These are phyloP conservation scores for Jaltomata sinuosa DNA, from an alignment of 257 asterid genomes.

Conservation along the genomic window DNA sequence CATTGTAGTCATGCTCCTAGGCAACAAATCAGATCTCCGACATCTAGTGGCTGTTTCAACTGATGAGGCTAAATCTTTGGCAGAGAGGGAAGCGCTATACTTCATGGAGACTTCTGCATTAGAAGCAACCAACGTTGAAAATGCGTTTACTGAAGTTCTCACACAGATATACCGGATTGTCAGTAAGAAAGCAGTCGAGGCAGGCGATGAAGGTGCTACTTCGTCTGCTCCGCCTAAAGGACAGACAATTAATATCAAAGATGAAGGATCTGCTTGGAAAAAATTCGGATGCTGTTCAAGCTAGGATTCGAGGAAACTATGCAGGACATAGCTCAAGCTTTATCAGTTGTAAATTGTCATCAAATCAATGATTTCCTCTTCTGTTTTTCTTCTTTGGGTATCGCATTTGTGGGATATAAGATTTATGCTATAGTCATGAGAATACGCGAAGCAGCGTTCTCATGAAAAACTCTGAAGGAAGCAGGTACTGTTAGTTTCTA, in stretches of 20 bases:
- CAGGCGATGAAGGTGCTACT: slow-evolving; percentile 22
- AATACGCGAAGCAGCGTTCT: slow-evolving; percentile 1
- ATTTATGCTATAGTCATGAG: neutral
- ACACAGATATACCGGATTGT: slow-evolving; percentile 13
- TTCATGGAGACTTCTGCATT: slow-evolving; percentile 35
- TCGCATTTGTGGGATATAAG: neutral
- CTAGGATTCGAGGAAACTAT: neutral
- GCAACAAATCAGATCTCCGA: slow-evolving; percentile 33
- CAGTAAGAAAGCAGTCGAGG: slow-evolving; percentile 24
- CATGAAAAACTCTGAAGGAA: neutral
- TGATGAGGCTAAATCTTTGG: slow-evolving; percentile 20
- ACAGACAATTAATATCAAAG: slow-evolving; percentile 21
- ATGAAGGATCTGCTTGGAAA: slow-evolving; percentile 23
- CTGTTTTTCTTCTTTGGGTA: neutral
- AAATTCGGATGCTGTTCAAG: slow-evolving; percentile 25
- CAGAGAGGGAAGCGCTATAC: slow-evolving; percentile 25
- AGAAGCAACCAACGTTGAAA: slow-evolving; percentile 28
- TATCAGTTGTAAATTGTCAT: slow-evolving; percentile 6
- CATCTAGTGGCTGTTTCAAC: slow-evolving; percentile 29
- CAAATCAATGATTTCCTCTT: neutral
- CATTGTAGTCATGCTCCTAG: slow-evolving; percentile 27
- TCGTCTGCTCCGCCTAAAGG: slow-evolving; percentile 21
- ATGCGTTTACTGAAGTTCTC: slow-evolving; percentile 28
- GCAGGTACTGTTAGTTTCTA: neutral
- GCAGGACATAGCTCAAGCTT: neutral